These are phyloP conservation scores for Phyllosticta capitalensis DNA, from an alignment of 2,329 filamentous ascomycete species.

Conservation along the genomic window DNA sequence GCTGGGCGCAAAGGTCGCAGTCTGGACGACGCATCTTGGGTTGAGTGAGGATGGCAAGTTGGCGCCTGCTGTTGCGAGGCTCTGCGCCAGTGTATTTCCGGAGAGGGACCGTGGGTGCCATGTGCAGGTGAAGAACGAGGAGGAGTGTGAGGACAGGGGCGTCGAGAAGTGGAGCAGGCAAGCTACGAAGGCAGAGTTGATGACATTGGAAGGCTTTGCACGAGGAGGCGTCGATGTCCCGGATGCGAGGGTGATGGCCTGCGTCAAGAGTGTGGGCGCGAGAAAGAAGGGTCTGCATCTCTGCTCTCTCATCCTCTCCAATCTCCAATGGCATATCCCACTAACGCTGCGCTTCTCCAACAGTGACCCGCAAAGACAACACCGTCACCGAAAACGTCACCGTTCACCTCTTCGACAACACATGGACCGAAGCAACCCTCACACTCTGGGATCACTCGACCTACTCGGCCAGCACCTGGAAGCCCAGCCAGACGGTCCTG, in stretches of 20 bases:
- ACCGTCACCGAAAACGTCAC: constrained; percentile 38
- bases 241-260: constrained; percentile 45
- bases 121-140: constrained; percentile 40
- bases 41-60: constrained; percentile 34
- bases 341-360: background rate
- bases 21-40: constrained; percentile 50
- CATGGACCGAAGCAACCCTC: constrained; percentile 42
- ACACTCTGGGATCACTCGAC: constrained; percentile 47
- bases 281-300: constrained; percentile 37
- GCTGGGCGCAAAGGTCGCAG: constrained; percentile 45
- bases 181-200: constrained; percentile 33
- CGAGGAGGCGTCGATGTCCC: constrained; percentile 45
- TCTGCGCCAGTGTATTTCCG: constrained; percentile 49
- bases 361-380: constrained; percentile 40
- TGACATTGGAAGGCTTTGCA: constrained; percentile 48
- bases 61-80: constrained; percentile 35
- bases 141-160: constrained; percentile 35
- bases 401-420: constrained; percentile 47
- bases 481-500: constrained; percentile 40
- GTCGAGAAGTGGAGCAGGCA: background rate
- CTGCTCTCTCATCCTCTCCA: background rate
- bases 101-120: constrained; percentile 46
- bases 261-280: constrained; percentile 48
- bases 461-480: constrained; percentile 36
- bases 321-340: background rate